Evolutionary conservation across 2,329 filamentous ascomycete species (phyloP), one percentile per base, ranked within the genome.

Genomic region (Reticulascus tulasneorum): DNA sequence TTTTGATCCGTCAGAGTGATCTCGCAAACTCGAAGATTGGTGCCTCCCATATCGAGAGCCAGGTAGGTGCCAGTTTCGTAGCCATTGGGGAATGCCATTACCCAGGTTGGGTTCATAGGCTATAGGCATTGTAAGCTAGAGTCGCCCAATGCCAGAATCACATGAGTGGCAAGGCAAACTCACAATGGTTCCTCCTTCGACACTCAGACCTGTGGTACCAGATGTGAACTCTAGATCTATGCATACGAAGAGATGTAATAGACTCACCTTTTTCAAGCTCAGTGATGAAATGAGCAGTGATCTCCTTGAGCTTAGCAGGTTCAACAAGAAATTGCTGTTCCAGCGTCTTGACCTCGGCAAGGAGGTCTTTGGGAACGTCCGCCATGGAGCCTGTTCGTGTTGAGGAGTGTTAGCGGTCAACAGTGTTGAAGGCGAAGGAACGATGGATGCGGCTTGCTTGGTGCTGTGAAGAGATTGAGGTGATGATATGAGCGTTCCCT

Each of bases 41-140:
- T 97, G 52, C 91, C 91, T 39, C 91, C 91, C 85, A 97, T 94
- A 58, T 97, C 91, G 26, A 97, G 73, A 37, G 91, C 89, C 24
- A 97, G 72, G 60, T 82, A 95, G 11, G 84, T 93, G 43, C 91
- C 91, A 8, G 81, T 86, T 63, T 96, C 91, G 48, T 90, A 64
- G 47, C 91, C 91, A 56, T 84, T 84, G 16, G 91, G 91, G 61
- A 88, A 88, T 29, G 78, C 78, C 80, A 94, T 89, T 46, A 94
- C 89, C 91, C 91, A 96, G 37, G 90, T 94, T 40, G 91, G 86
- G 67, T 96, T 96, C 91, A 97, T 96, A 42, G 91, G 90, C 87
- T 94, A 50, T 29, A 7, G 20, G 6, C 15, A 9, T n/a, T 9
- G 28, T 58, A 43, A 54, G 56, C 39, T n/a, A n/a, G n/a, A n/a